phyloP scores from a whole-genome alignment of 1,139 yeast genomes.

The Protomyces macrosporus region DNA sequence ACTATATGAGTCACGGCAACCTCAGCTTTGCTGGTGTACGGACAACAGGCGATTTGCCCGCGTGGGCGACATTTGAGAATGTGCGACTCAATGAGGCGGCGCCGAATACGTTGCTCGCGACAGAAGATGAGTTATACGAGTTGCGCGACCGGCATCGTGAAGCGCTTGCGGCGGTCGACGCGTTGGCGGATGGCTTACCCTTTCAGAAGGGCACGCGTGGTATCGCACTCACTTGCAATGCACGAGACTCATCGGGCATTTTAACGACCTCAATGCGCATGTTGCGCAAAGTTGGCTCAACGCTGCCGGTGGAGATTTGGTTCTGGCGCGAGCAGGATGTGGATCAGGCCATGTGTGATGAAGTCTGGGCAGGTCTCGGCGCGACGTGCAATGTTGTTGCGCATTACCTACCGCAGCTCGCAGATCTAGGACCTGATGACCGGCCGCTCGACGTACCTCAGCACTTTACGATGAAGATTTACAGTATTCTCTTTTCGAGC shows the following conservation, averaged over 20 bases:
- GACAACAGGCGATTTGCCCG: neutral
- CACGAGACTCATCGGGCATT: constrained; percentile 1
- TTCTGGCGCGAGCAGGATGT: constrained; percentile 2
- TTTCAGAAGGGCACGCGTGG: constrained; percentile 11
- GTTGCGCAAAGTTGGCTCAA: constrained; percentile 14
- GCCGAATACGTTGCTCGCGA: neutral
- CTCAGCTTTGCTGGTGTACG: neutral
- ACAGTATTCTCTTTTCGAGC: constrained; percentile 67
- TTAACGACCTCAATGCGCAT: constrained; percentile 9
- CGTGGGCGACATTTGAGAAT: neutral
- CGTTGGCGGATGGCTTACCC: neutral
- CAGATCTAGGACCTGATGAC: neutral
- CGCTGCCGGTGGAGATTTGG: constrained; percentile 17
- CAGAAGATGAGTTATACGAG: neutral
- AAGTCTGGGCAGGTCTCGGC: constrained; percentile 3
- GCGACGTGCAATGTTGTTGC: constrained; percentile 41
- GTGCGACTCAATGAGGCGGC: neutral
- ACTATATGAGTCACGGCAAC: neutral
- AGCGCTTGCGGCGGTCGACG: neutral
- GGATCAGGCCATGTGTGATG: constrained; percentile 4
- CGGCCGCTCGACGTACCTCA: constrained; percentile 8
- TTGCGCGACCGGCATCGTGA: neutral
- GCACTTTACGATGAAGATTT: constrained; percentile 57
- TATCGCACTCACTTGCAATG: constrained; percentile 3
- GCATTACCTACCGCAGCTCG: constrained; percentile 46